Conservation (phyloP, 2,329 filamentous ascomycete species). For the Coniochaeta pulveracea region DNA sequence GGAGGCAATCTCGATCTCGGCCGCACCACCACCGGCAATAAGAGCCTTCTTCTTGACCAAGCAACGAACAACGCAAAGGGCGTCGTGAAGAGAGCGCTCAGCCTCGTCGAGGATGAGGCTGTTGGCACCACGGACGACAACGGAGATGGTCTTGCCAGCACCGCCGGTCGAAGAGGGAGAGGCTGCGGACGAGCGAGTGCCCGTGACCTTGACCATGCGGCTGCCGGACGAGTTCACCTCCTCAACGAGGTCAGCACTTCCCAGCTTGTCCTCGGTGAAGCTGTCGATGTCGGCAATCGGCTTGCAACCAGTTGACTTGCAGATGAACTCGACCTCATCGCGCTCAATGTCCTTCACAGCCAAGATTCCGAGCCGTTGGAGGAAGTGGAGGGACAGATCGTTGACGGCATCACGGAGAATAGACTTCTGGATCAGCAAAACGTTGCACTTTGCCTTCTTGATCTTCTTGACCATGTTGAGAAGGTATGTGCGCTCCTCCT, state of each 20-base stretch:
- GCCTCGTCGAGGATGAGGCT: conserved; percentile 90
- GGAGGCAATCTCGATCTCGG: conserved; percentile 92
- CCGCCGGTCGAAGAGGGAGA: conserved; percentile 1
- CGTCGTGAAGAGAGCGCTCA: conserved; percentile 92
- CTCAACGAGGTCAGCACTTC: conserved; percentile 85
- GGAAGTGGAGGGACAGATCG: conserved; percentile 92
- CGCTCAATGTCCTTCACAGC: conserved; percentile 97
- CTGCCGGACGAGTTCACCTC: conserved; percentile 80
- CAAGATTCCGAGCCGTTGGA: conserved; percentile 92
- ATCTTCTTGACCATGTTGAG: conserved; percentile 99
- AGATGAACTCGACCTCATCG: conserved; percentile 98
- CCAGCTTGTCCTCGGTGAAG: conserved; percentile 97
- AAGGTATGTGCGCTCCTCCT: conserved; percentile 96
- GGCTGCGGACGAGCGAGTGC: conserved; percentile 62
- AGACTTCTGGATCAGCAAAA: conserved; percentile 95
- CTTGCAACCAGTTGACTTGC: conserved; percentile 98
- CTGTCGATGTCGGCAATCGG: conserved; percentile 97
- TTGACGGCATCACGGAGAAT: conserved; percentile 97
- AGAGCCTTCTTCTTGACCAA: conserved; percentile 99
- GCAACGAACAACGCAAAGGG: conserved; percentile 93
- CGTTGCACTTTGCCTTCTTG: conserved; percentile 99
- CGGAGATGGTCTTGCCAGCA: conserved; percentile 68
- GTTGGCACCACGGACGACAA: conserved; percentile 92
- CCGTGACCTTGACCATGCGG: conserved; percentile 89
- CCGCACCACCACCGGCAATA: conserved; percentile 90